phyloP scores from a whole-genome alignment of 202 grass and related monocot genomes.

The Setaria italica region DNA sequence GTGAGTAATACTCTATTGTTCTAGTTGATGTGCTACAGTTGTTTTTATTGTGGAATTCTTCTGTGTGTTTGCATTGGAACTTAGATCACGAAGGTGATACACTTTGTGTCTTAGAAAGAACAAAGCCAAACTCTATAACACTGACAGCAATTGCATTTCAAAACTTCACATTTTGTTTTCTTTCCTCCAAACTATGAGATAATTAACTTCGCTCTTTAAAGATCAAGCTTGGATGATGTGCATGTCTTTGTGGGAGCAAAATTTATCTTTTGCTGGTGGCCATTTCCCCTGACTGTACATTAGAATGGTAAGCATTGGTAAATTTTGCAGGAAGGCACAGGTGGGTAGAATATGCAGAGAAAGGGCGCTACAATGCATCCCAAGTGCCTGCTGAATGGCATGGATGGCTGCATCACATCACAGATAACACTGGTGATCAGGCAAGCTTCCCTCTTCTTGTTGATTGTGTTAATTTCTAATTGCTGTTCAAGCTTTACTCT shows the following conservation, averaged over 20 bases:
- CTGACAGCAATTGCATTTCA: background rate
- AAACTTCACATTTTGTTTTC: constrained; percentile 12
- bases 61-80: background rate
- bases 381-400: constrained; percentile 97
- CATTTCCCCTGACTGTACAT: background rate
- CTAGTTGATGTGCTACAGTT: background rate
- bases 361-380: constrained; percentile 89
- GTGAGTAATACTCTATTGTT: constrained; percentile 43
- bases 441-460: constrained; percentile 45
- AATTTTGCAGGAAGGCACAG: constrained; percentile 77
- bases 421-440: constrained; percentile 82
- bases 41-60: background rate
- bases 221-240: background rate
- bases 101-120: background rate
- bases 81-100: background rate
- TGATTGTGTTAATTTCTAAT: constrained; percentile 21
- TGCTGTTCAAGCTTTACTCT: background rate
- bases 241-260: constrained; percentile 4
- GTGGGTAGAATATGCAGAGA: constrained; percentile 92
- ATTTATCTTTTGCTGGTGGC: background rate
- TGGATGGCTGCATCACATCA: constrained; percentile 90
- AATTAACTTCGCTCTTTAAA: constrained; percentile 15
- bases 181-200: constrained; percentile 11
- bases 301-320: constrained; percentile 29
- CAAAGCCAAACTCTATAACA: background rate